Base-by-base conservation (phyloP, 768 basidiomycete species). In the Amanita muscaria region DNA sequence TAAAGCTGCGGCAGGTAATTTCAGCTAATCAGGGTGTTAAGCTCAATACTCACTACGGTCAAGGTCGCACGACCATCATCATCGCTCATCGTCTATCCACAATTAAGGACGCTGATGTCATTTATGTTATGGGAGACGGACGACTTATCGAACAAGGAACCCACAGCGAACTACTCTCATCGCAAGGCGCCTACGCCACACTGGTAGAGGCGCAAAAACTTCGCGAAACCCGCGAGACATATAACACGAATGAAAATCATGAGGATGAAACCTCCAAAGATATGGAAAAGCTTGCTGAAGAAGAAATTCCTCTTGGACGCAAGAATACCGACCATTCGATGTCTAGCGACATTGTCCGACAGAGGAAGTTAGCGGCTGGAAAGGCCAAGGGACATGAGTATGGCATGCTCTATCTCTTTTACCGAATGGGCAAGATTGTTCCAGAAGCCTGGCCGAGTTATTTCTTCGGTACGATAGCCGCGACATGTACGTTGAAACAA, bases 81-180 rank as follows among this genome's bases (percentile, higher is more conserved):
- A 85, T 88, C 44, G 83, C 87, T 23, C 84, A 86, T 52, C 76
- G 85, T 53, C 69, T 86, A 1, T 86, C 84, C 2, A 91, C 88
- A 11, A 84, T 91, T 69, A 87, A 83, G 64, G 81, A 87, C 56
- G 89, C 88, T 1, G 73, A 88, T 61, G 64, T 76, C 45, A 89
- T 89, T 48, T 84, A 83, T 56, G 89, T 94, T 51, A 90, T 94
- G 85, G 91, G 89, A 39, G 82, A 82, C 3, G 91, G 91, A 2
- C 66, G 77, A 31, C 77, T 93, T 40, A 64, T 93, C 39, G 90
- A 94, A 63, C 64, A 71, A 23, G 91, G 91, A 14, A 87, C 78
- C 0, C 90, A 94, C 59, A 60, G 73, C 40, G 74, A 85, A 33
- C 76, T 91, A 4, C 61, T 90, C 39, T 47, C 60, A 44, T 63